Evolutionary conservation across 2,329 filamentous ascomycete species (phyloP).

Genomic region (Ophiostoma piceae): DNA sequence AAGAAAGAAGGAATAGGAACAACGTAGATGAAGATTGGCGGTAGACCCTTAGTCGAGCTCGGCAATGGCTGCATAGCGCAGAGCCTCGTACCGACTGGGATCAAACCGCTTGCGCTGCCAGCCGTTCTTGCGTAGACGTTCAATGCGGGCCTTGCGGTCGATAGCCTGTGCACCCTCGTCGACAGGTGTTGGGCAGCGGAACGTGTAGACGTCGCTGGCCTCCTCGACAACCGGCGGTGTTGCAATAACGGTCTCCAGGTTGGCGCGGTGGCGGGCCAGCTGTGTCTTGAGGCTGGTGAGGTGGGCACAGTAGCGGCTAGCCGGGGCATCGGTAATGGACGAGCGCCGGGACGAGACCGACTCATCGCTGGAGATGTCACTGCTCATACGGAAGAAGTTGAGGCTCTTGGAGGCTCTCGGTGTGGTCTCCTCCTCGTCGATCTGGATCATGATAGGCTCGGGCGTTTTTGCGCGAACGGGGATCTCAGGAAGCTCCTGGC

Average conservation of each 20-base stretch:
- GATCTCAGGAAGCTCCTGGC: slow-evolving; percentile 31
- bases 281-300: slow-evolving; percentile 46
- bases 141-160: slow-evolving; percentile 49
- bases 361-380: neutral
- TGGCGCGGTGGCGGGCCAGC: slow-evolving; percentile 44
- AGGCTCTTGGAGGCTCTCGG: slow-evolving; percentile 20
- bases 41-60: slow-evolving; percentile 40
- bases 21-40: neutral
- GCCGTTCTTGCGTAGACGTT: slow-evolving; percentile 48
- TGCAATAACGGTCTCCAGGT: slow-evolving; percentile 41
- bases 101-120: slow-evolving; percentile 56
- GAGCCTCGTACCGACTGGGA: slow-evolving; percentile 46
- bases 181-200: slow-evolving; percentile 26
- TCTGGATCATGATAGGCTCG: slow-evolving; percentile 24
- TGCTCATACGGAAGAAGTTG: neutral
- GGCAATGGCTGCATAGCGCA: slow-evolving; percentile 48
- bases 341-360: slow-evolving; percentile 11
- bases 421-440: slow-evolving; percentile 23
- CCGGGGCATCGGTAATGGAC: slow-evolving; percentile 30
- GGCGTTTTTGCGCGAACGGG: slow-evolving; percentile 27
- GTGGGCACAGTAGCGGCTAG: slow-evolving; percentile 47
- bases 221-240: slow-evolving; percentile 22
- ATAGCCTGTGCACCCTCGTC: slow-evolving; percentile 37
- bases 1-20: neutral
- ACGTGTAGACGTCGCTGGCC: neutral